These are phyloP conservation scores for Globisporangium sylvaticum DNA, from an alignment of 352 stramenopile species.

Conservation along the genomic window DNA sequence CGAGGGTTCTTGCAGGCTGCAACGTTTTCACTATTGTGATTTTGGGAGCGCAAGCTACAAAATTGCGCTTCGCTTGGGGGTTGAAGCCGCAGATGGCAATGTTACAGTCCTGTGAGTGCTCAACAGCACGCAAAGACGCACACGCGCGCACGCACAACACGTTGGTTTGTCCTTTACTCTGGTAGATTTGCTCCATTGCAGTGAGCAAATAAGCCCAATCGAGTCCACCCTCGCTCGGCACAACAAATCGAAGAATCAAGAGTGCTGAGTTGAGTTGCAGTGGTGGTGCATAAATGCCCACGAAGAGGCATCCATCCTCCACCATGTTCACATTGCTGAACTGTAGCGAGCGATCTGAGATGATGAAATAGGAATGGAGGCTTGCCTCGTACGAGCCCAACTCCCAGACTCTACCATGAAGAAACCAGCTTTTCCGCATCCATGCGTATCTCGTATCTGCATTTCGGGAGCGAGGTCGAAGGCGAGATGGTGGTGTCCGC, in stretches of 20 bases:
- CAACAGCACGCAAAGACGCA: not conserved
- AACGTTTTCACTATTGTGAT: not conserved
- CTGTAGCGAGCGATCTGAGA: not conserved
- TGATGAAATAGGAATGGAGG: not conserved
- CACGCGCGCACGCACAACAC: not conserved
- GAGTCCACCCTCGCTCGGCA: not conserved
- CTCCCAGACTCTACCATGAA: too few species aligned
- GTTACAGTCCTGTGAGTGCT: not conserved
- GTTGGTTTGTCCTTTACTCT: not conserved
- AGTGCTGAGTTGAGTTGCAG: not conserved
- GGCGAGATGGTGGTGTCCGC: too few species aligned
- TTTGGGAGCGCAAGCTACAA: not conserved
- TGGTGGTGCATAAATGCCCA: not conserved
- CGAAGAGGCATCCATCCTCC: not conserved
- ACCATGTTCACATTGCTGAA: not conserved
- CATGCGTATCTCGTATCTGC: too few species aligned
- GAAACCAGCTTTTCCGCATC: too few species aligned
- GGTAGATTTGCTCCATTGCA: not conserved
- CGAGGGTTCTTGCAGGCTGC: too few species aligned
- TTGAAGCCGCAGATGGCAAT: not conserved
- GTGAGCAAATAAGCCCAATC: not conserved
- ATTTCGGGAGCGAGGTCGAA: not conserved
- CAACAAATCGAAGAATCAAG: not conserved
- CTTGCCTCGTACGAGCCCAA: not conserved
- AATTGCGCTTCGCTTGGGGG: not conserved